These are phyloP conservation scores for Pichia inconspicua DNA, from an alignment of 1,139 yeast species.

Conservation along the genomic window DNA sequence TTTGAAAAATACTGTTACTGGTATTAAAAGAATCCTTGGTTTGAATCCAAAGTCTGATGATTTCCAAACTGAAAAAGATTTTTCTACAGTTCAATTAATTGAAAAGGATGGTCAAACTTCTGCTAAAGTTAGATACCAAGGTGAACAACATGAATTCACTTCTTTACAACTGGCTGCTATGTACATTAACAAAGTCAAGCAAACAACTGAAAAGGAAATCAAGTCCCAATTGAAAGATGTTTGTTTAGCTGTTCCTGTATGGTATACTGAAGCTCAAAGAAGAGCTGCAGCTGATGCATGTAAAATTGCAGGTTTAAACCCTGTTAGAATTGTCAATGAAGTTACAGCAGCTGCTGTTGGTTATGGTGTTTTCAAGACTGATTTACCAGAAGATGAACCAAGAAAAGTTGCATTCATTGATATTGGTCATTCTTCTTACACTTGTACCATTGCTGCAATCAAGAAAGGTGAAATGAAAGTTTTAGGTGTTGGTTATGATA, in stretches of 20 bases:
- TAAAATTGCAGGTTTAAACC: constrained; percentile 91
- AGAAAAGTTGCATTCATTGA: constrained; percentile 89
- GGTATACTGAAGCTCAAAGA: constrained; percentile 97
- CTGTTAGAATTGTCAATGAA: constrained; percentile 95
- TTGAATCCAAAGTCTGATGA: constrained; percentile 72
- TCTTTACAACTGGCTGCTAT: constrained; percentile 89
- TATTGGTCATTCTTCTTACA: constrained; percentile 94
- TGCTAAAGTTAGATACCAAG: constrained; percentile 77
- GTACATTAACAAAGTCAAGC: constrained; percentile 88
- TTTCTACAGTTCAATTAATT: constrained; percentile 61
- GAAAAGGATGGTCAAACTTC: constrained; percentile 71
- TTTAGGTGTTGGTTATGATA: constrained; percentile 86
- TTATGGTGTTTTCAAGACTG: constrained; percentile 97
- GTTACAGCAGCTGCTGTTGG: constrained; percentile 98
- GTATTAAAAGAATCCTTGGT: constrained; percentile 87
- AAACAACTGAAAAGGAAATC: constrained; percentile 72
- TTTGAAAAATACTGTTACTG: constrained; percentile 91
- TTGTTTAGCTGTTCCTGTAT: constrained; percentile 90
- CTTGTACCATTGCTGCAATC: constrained; percentile 83
- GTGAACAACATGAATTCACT: constrained; percentile 71
- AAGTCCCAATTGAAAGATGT: constrained; percentile 78
- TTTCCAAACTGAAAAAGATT: constrained; percentile 65
- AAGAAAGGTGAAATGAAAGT: constrained; percentile 95
- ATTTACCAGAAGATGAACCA: constrained; percentile 87
- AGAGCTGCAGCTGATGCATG: constrained; percentile 96